Evolutionary conservation across 1,284 basidiomycete genomes (phyloP).

Genomic region (Papiliotrema flavescens): DNA sequence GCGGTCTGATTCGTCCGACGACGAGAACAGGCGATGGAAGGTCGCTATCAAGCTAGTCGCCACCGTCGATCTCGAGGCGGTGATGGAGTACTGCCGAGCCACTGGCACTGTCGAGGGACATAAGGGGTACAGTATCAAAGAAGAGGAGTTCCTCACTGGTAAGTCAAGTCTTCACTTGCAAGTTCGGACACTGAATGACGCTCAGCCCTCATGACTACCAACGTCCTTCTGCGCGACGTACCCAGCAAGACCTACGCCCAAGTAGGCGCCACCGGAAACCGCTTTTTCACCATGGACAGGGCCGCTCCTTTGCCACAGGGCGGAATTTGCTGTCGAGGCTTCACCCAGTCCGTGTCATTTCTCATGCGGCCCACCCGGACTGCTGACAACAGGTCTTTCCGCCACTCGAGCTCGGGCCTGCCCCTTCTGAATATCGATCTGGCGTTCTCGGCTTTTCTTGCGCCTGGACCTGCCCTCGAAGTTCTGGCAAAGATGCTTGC

Average conservation of each 20-base stretch:
- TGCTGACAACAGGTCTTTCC: conserved; percentile 31
- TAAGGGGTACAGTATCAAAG: conserved; percentile 20
- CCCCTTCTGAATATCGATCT: conserved; percentile 42
- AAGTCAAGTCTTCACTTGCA: conserved; percentile 32
- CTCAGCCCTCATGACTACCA: conserved; percentile 24
- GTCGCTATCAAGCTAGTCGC: conserved; percentile 37
- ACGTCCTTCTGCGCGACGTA: conserved; percentile 44
- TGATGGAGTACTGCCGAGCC: conserved; percentile 41
- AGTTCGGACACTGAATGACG: no score
- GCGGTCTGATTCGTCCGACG: conserved; percentile 18
- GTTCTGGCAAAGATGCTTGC: conserved; percentile 20
- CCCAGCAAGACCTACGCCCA: conserved; percentile 32
- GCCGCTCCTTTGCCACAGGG: conserved; percentile 23
- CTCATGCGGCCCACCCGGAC: background rate
- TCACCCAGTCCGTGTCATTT: conserved; percentile 38
- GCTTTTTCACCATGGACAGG: conserved; percentile 41
- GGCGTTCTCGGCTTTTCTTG: conserved; percentile 46
- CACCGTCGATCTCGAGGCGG: conserved; percentile 34
- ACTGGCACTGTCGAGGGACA: conserved; percentile 22
- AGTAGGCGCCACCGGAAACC: conserved; percentile 40
- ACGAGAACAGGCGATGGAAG: conserved; percentile 42
- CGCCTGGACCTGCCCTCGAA: conserved; percentile 35
- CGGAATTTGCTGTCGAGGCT: conserved; percentile 42
- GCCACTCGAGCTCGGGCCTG: conserved; percentile 25
- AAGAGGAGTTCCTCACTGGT: background rate